Percentiles rank a stretch among this genome's conserved stretches.
Conservation (phyloP, 495 filamentous ascomycete species). For the Tuber calosporum region DNA sequence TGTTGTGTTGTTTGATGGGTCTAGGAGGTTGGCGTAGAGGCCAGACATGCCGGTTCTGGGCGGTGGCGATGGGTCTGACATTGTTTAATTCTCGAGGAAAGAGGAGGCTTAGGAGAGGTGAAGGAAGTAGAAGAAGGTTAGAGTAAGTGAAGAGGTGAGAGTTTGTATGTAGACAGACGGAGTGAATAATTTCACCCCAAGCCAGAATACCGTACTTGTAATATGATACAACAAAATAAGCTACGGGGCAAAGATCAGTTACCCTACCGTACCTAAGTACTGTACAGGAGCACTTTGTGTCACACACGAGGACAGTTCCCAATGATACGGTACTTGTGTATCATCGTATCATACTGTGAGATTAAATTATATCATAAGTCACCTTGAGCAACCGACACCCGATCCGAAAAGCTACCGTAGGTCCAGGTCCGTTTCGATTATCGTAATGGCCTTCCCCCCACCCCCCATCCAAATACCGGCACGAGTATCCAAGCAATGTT, state of each 20-base stretch:
- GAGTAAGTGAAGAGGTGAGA: neutral
- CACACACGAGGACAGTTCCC: neutral
- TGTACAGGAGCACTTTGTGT: neutral
- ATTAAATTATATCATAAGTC: no score
- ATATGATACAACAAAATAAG: neutral
- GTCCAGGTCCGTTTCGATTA: neutral
- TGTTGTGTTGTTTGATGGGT: constrained; percentile 45
- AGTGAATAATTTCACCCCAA: neutral
- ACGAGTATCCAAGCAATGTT: constrained; percentile 10
- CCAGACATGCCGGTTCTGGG: constrained; percentile 37
- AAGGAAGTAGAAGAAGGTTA: neutral
- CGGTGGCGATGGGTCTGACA: constrained; percentile 32
- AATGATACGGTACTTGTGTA: no score
- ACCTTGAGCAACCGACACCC: neutral
- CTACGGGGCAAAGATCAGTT: constrained; percentile 5
- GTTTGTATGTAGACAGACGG: neutral
- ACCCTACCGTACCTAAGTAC: constrained; percentile 5
- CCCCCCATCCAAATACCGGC: constrained; percentile 6
- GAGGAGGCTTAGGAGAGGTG: neutral
- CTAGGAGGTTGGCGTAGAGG: constrained; percentile 60
- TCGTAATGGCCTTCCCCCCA: neutral
- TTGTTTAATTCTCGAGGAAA: constrained; percentile 4
- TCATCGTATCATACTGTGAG: no score
- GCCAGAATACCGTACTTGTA: neutral
- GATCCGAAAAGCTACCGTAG: neutral